These are phyloP conservation scores for Mallotus japonicus DNA, from an alignment of 441 rosid species.

Conservation along the genomic window DNA sequence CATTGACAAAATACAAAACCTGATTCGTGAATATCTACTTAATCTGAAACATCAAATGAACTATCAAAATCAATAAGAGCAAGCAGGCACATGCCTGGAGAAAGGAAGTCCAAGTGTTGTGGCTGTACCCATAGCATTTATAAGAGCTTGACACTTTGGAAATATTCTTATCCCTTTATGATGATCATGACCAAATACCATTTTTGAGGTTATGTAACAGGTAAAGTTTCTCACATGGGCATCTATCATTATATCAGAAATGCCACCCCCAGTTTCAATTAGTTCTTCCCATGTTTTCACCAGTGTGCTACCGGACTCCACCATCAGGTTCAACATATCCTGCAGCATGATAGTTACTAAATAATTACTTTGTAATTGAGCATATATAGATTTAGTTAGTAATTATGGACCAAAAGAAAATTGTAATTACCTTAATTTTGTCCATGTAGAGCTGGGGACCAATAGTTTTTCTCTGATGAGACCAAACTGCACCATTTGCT, in stretches of 20 bases:
- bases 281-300: constrained; percentile 19
- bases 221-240: constrained; percentile 17
- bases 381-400: no score
- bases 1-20: neutral
- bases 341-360: neutral
- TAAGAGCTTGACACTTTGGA: neutral
- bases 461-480: constrained; percentile 7
- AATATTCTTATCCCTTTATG: constrained; percentile 2
- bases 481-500: constrained; percentile 10
- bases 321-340: constrained; percentile 8
- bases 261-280: constrained; percentile 14
- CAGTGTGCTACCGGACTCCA: constrained; percentile 12
- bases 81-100: neutral
- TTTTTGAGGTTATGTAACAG: constrained; percentile 14
- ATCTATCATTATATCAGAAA: constrained; percentile 20
- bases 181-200: constrained; percentile 17
- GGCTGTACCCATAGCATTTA: neutral
- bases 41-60: no score
- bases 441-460: constrained; percentile 3
- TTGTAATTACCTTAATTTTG: neutral
- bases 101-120: constrained; percentile 12
- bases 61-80: no score
- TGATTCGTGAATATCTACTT: no score
- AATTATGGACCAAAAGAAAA: no score
- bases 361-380: no score